Evolutionary conservation across 2,329 filamentous ascomycete species (phyloP).

Genomic region (Trichoderma harzianum): DNA sequence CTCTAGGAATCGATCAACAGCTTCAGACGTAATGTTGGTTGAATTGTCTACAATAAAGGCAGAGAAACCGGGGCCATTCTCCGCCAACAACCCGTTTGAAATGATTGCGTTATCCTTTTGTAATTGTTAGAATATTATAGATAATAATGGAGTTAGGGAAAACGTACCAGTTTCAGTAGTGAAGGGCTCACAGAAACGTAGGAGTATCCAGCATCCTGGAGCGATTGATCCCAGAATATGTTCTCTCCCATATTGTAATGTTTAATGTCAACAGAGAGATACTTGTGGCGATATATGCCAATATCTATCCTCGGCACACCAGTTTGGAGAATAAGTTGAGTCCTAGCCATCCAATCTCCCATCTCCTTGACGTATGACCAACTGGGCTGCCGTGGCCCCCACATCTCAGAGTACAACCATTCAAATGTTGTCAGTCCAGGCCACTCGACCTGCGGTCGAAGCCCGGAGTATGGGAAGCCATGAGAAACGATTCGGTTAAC

Average conservation of each 20-base stretch:
- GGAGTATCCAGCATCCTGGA: background rate
- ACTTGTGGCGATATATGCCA: constrained; percentile 8
- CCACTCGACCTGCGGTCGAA: constrained; percentile 5
- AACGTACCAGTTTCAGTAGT: background rate
- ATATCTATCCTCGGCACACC: background rate
- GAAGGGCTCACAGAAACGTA: constrained; percentile 10
- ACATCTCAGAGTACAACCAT: constrained; percentile 8
- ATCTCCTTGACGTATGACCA: constrained; percentile 4
- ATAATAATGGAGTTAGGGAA: background rate
- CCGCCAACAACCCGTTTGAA: background rate
- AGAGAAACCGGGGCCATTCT: constrained; percentile 1
- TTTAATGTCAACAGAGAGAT: constrained; percentile 4
- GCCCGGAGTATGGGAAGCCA: background rate
- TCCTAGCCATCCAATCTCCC: constrained; percentile 7
- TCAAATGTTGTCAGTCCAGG: constrained; percentile 1
- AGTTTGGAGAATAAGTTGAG: constrained; percentile 1
- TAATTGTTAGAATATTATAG: background rate
- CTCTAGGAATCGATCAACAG: background rate
- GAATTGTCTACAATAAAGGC: constrained; percentile 4
- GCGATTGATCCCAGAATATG: background rate
- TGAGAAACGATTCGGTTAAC: constrained; percentile 5
- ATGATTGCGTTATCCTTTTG: background rate
- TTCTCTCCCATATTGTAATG: background rate
- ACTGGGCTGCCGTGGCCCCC: constrained; percentile 1
- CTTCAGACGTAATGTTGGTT: background rate